Evolutionary conservation across 805 yeast species (phyloP).

Genomic region (Schwanniomyces polymorphus): DNA sequence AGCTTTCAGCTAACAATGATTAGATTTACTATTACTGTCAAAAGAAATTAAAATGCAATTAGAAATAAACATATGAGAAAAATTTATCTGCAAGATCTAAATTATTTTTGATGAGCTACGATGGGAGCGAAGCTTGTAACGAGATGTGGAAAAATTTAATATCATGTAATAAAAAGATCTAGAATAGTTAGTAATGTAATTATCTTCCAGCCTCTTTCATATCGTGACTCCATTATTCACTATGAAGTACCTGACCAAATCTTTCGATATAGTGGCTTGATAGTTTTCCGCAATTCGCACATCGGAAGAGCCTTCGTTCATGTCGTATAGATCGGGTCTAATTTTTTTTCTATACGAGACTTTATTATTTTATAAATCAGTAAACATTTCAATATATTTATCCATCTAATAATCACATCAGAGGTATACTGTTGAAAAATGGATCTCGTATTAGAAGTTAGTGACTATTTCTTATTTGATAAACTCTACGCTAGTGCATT

Average conservation of each 20-base stretch:
- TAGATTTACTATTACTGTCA: too few relatives aligned
- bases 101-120: too few relatives aligned
- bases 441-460: conserved; percentile 88
- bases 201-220: too few relatives aligned
- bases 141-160: too few relatives aligned
- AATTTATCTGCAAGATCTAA: too few relatives aligned
- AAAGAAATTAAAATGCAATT: too few relatives aligned
- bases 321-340: conserved; percentile 2
- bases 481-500: conserved; percentile 65
- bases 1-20: too few relatives aligned
- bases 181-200: too few relatives aligned
- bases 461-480: conserved; percentile 76
- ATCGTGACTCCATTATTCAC: too few relatives aligned
- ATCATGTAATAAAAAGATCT: too few relatives aligned
- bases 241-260: not conserved
- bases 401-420: not conserved
- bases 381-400: not conserved
- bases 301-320: conserved; percentile 3
- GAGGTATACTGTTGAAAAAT: conserved; percentile 31
- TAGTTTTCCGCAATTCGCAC: not conserved
- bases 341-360: conserved; percentile 1
- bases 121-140: too few relatives aligned
- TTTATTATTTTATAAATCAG: not conserved
- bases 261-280: conserved; percentile 1
- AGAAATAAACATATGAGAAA: too few relatives aligned